Evolutionary conservation across 768 basidiomycete species (phyloP).

Genomic region (Amanita pseudoporphyria): DNA sequence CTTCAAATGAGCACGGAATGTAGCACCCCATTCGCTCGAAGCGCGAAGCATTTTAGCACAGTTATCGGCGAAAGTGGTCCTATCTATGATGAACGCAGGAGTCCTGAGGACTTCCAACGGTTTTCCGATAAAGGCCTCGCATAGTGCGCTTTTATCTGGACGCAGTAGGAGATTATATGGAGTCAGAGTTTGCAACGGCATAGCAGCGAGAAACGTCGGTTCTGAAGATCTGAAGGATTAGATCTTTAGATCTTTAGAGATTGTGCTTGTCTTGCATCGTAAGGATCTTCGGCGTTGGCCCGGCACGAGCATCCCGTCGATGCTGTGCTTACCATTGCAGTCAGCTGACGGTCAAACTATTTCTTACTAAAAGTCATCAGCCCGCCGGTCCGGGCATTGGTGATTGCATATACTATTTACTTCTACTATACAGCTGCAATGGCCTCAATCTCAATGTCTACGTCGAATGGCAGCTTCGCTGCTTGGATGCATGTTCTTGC

Average conservation of each 20-base stretch:
- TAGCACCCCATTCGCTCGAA: slow-evolving; percentile 55
- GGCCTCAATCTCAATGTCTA: slow-evolving; percentile 66
- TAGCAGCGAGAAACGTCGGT: not conserved
- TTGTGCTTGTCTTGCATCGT: no score
- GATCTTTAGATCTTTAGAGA: no score
- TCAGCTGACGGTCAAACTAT: no score
- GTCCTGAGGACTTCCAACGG: slow-evolving; percentile 52
- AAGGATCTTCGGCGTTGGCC: no score
- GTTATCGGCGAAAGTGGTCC: slow-evolving; percentile 60
- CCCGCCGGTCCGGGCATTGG: not conserved
- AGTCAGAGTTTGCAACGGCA: slow-evolving; percentile 18
- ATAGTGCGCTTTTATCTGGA: slow-evolving; percentile 40
- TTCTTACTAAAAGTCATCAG: no score
- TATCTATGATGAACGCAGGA: slow-evolving; percentile 72
- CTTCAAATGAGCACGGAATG: slow-evolving; percentile 78
- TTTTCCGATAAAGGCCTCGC: slow-evolving; percentile 48
- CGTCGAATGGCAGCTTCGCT: slow-evolving; percentile 56
- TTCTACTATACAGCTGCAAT: slow-evolving; percentile 35
- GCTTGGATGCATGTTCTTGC: slow-evolving; percentile 72
- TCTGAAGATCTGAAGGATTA: no score
- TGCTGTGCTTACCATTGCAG: no score
- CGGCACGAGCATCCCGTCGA: no score
- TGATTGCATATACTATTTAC: not conserved
- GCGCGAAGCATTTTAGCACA: slow-evolving; percentile 65
- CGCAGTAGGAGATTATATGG: slow-evolving; percentile 13